phyloP scores from a whole-genome alignment of 805 yeast genomes.

The Candida stauntonica region DNA sequence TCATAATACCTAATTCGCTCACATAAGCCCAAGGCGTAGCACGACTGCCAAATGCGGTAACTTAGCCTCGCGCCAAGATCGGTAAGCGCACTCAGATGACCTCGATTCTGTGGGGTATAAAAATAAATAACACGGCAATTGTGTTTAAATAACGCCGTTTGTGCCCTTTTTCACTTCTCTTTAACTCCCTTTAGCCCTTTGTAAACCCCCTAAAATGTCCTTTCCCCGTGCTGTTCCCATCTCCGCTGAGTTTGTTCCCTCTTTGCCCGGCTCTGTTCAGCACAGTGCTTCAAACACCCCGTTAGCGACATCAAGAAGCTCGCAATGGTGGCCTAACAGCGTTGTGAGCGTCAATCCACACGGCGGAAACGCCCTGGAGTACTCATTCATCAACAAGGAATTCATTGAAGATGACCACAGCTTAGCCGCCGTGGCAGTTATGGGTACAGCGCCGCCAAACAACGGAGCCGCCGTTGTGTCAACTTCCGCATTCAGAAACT shows the following conservation, averaged over 20 bases:
- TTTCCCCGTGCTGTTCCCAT: slow-evolving; percentile 3
- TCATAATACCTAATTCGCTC: background rate
- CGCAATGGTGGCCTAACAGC: background rate
- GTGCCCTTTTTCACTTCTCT: no score
- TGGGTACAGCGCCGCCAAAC: background rate
- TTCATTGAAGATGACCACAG: slow-evolving; percentile 18
- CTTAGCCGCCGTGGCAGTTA: background rate
- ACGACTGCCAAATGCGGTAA: no score
- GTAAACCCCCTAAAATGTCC: no score
- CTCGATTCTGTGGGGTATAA: no score
- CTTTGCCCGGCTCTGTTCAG: slow-evolving; percentile 6
- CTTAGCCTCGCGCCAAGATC: no score
- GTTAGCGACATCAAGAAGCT: background rate
- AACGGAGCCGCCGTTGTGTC: background rate
- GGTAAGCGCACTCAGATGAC: no score
- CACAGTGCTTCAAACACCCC: slow-evolving; percentile 3
- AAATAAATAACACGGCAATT: no score
- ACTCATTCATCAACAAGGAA: slow-evolving; percentile 25
- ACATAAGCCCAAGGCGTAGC: no score
- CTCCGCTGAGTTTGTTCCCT: slow-evolving; percentile 16
- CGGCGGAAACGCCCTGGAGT: slow-evolving; percentile 9
- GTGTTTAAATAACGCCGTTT: no score
- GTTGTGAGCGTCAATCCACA: background rate
- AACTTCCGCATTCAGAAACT: slow-evolving; percentile 19
- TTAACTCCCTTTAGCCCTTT: no score